A percentile compares a stretch with the other conserved stretches of the same genome.
Conservation (phyloP, 2,329 filamentous ascomycete species). For the Conoideocrella luteorostrata region DNA sequence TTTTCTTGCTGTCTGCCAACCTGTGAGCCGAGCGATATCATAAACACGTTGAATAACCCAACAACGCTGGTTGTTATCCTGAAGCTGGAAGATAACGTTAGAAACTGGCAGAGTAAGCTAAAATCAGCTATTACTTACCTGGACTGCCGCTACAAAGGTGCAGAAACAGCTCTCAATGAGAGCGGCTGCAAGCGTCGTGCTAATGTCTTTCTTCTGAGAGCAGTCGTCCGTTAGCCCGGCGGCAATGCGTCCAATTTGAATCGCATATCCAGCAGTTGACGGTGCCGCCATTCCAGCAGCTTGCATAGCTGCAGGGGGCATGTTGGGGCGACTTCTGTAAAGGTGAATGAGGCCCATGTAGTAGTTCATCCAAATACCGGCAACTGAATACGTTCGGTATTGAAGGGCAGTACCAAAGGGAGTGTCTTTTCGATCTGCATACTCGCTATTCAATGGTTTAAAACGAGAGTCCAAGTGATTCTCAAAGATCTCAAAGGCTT, state of each 20-base stretch:
- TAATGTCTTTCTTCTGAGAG: conserved; percentile 51
- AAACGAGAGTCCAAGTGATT: conserved; percentile 67
- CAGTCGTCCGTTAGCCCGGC: conserved; percentile 61
- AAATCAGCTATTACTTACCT: conserved; percentile 34
- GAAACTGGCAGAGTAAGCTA: neutral
- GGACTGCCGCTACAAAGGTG: conserved; percentile 79
- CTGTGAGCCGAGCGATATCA: conserved; percentile 72
- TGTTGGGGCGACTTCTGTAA: conserved; percentile 75
- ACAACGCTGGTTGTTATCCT: conserved; percentile 62
- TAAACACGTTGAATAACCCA: conserved; percentile 72
- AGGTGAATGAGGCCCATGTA: conserved; percentile 79
- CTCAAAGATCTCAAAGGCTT: conserved; percentile 63
- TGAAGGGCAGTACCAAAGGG: conserved; percentile 79
- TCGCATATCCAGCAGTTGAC: conserved; percentile 65
- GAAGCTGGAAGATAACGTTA: conserved; percentile 19
- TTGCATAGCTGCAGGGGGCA: conserved; percentile 86
- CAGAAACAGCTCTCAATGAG: conserved; percentile 77
- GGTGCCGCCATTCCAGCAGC: conserved; percentile 72
- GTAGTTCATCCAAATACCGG: conserved; percentile 80
- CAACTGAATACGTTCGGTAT: conserved; percentile 82
- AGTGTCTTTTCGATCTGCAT: conserved; percentile 51
- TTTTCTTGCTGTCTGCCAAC: conserved; percentile 77
- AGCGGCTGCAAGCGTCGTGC: conserved; percentile 70
- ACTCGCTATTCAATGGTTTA: conserved; percentile 65
- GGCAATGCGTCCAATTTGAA: conserved; percentile 71